Percentiles rank a stretch among this genome's conserved stretches.
These are phyloP conservation scores for Dictyostelium firmibasis DNA, from an alignment of 78 protist species.

Conservation along the genomic window DNA sequence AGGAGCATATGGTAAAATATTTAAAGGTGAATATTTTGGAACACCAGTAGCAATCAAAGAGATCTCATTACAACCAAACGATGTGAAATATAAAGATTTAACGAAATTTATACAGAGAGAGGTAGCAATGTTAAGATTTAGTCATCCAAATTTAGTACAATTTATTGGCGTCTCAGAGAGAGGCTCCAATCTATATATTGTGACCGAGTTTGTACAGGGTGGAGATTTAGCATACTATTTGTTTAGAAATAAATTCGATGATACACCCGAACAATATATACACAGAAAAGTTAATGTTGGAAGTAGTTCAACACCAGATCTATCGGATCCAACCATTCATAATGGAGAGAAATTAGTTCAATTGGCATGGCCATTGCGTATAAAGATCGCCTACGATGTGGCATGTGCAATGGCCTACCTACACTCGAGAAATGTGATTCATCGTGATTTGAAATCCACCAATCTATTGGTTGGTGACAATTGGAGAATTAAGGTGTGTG, in stretches of 20 bases:
- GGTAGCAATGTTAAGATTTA: constrained; percentile 65
- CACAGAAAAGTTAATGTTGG: constrained; percentile 44
- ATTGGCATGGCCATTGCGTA: constrained; percentile 43
- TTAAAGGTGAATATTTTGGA: constrained; percentile 76
- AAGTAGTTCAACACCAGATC: constrained; percentile 49
- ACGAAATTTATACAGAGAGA: constrained; percentile 67
- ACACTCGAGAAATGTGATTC: constrained; percentile 76
- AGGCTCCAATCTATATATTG: constrained; percentile 50
- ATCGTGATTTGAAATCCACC: constrained; percentile 65
- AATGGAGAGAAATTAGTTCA: constrained; percentile 11
- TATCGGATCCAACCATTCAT: not conserved
- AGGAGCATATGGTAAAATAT: constrained; percentile 79
- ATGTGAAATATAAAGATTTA: constrained; percentile 52
- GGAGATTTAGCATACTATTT: constrained; percentile 72
- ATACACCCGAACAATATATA: constrained; percentile 15
- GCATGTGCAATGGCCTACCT: constrained; percentile 83
- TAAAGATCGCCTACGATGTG: constrained; percentile 75
- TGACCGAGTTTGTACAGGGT: constrained; percentile 57
- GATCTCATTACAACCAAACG: constrained; percentile 39
- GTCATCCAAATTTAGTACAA: constrained; percentile 55
- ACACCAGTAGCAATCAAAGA: constrained; percentile 74
- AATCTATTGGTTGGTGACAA: constrained; percentile 77
- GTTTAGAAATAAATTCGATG: constrained; percentile 52
- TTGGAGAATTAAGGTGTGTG: constrained; percentile 73
- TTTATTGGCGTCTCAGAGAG: constrained; percentile 53